Conservation (phyloP, 345 rosid genomes). For the Adansonia digitata region DNA sequence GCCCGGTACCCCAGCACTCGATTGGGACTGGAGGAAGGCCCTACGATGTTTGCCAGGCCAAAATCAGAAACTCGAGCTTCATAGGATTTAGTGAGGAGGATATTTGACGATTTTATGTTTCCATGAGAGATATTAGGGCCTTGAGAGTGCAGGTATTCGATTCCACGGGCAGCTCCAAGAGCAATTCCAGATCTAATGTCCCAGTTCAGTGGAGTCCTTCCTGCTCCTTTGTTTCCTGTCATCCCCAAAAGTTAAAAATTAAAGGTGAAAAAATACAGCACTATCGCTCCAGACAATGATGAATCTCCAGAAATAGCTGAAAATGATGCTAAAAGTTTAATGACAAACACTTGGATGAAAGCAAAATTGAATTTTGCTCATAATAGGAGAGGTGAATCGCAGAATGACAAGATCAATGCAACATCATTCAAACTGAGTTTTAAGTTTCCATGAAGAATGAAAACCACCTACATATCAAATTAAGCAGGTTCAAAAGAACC, state of each 20-base stretch:
- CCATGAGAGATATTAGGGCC: constrained; percentile 81
- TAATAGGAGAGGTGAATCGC: not conserved
- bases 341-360: too few species aligned
- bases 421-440: not conserved
- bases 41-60: constrained; percentile 78
- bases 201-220: constrained; percentile 86
- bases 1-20: constrained; percentile 87
- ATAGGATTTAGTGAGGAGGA: constrained; percentile 66
- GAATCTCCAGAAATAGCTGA: not conserved
- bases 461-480: not conserved
- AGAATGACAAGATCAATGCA: not conserved
- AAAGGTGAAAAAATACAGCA: not conserved
- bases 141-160: constrained; percentile 81
- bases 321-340: not conserved
- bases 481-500: not conserved
- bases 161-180: constrained; percentile 80
- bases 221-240: constrained; percentile 92
- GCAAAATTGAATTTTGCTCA: not conserved
- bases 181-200: constrained; percentile 69
- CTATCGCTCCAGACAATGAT: not conserved
- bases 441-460: not conserved
- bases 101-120: constrained; percentile 84
- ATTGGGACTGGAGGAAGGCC: constrained; percentile 65
- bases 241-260: constrained; percentile 3
- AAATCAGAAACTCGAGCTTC: constrained; percentile 91